Evolutionary conservation across 768 basidiomycete genomes (phyloP).

Genomic region (Arthromyces matolae): DNA sequence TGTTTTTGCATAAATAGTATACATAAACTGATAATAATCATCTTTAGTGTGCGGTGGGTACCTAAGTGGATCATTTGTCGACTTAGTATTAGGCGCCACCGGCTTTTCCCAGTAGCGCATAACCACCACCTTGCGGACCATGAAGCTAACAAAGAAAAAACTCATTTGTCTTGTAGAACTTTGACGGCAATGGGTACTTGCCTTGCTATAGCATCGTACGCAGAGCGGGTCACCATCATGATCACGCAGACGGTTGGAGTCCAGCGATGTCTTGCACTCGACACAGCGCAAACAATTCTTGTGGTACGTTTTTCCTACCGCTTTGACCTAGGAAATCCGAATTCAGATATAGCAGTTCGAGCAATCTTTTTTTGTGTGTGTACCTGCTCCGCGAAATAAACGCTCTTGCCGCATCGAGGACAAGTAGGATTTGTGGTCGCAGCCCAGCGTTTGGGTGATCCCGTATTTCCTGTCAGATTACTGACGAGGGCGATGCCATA

Average conservation of each 20-base stretch:
- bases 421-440: constrained; percentile 53
- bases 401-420: constrained; percentile 66
- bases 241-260: constrained; percentile 70
- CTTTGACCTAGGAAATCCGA: constrained; percentile 60
- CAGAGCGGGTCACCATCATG: constrained; percentile 73
- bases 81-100: no score
- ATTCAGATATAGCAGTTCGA: constrained; percentile 4
- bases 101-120: constrained; percentile 58
- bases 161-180: background rate
- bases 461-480: constrained; percentile 33
- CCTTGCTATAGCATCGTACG: constrained; percentile 71
- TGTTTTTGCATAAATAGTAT: constrained; percentile 32
- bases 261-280: constrained; percentile 65
- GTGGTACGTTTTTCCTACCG: constrained; percentile 77
- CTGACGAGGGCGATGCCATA: constrained; percentile 57
- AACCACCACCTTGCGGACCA: constrained; percentile 71
- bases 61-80: no score
- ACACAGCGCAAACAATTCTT: constrained; percentile 75
- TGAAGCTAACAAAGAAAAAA: constrained; percentile 44
- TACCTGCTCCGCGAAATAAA: constrained; percentile 86
- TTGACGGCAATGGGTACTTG: constrained; percentile 15
- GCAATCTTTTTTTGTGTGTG: background rate
- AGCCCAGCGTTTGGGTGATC: constrained; percentile 47
- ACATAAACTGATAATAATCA: constrained; percentile 9
- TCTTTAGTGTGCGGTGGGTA: background rate